Evolutionary conservation across 768 basidiomycete genomes (phyloP).

Genomic region (Leccinum sublutescens): DNA sequence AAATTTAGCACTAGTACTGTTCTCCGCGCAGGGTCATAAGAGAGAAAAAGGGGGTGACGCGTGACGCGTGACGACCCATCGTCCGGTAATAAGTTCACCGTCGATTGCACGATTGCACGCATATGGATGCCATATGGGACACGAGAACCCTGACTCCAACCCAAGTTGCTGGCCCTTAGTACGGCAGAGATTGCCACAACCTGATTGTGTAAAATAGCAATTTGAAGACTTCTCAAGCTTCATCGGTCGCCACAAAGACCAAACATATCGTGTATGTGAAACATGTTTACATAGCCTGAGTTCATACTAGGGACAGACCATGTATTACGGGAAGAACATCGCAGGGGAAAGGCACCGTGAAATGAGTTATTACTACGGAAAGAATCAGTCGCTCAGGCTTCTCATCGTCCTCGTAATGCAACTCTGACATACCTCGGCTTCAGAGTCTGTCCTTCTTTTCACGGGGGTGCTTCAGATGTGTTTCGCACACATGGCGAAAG

Average conservation of each 20-base stretch:
- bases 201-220: too few relatives aligned
- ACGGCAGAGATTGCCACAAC: too few relatives aligned
- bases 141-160: too few relatives aligned
- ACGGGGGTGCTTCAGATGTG: constrained; percentile 4
- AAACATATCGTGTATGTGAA: background rate
- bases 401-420: background rate
- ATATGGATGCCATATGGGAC: too few relatives aligned
- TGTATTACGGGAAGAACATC: background rate
- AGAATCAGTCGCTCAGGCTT: background rate
- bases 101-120: too few relatives aligned
- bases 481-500: background rate
- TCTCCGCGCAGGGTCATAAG: too few relatives aligned
- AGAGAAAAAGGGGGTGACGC: too few relatives aligned
- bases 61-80: too few relatives aligned
- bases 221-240: too few relatives aligned
- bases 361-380: background rate
- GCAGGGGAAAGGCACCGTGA: background rate
- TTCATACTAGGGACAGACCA: background rate
- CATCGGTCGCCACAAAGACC: background rate
- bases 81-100: too few relatives aligned
- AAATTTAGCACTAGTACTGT: too few relatives aligned
- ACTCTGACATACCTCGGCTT: background rate
- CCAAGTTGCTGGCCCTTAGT: too few relatives aligned
- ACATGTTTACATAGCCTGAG: background rate
- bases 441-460: background rate